Conservation (phyloP, 768 basidiomycete species). For the Podaxis pistillaris region DNA sequence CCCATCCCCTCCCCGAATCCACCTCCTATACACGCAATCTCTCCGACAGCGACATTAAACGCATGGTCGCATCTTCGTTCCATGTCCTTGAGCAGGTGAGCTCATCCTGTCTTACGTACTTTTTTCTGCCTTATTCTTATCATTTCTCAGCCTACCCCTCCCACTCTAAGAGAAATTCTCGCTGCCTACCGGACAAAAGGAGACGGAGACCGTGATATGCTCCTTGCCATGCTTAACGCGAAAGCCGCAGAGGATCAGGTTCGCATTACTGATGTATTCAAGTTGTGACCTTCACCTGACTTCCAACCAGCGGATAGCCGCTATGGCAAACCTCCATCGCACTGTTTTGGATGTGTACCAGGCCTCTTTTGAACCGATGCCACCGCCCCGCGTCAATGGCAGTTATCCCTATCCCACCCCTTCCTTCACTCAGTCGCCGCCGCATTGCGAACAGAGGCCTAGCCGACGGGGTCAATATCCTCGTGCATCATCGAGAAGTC, state of each 20-base stretch:
- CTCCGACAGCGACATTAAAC: slow-evolving; percentile 31
- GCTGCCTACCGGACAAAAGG: slow-evolving; percentile 82
- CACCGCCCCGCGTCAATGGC: slow-evolving; percentile 23
- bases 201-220: slow-evolving; percentile 90
- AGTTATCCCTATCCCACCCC: slow-evolving; percentile 40
- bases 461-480: slow-evolving; percentile 34
- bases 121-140: slow-evolving; percentile 15
- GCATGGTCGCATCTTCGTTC: slow-evolving; percentile 37
- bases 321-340: slow-evolving; percentile 66
- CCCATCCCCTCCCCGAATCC: slow-evolving; percentile 26
- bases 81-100: slow-evolving; percentile 42
- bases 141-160: slow-evolving; percentile 63
- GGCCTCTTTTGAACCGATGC: slow-evolving; percentile 27
- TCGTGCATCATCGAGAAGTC: slow-evolving; percentile 34
- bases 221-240: slow-evolving; percentile 87
- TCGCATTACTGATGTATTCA: slow-evolving; percentile 22
- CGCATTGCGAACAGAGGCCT: slow-evolving; percentile 29
- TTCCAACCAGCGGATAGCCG: slow-evolving; percentile 60
- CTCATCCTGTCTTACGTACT: slow-evolving; percentile 19
- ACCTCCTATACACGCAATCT: slow-evolving; percentile 25
- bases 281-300: slow-evolving; percentile 7
- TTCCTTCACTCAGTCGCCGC: slow-evolving; percentile 35
- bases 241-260: slow-evolving; percentile 95
- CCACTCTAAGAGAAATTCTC: slow-evolving; percentile 82
- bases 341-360: slow-evolving; percentile 66